phyloP scores from a whole-genome alignment of 805 yeast genomes.

The Wickerhamomyces tratensis region DNA sequence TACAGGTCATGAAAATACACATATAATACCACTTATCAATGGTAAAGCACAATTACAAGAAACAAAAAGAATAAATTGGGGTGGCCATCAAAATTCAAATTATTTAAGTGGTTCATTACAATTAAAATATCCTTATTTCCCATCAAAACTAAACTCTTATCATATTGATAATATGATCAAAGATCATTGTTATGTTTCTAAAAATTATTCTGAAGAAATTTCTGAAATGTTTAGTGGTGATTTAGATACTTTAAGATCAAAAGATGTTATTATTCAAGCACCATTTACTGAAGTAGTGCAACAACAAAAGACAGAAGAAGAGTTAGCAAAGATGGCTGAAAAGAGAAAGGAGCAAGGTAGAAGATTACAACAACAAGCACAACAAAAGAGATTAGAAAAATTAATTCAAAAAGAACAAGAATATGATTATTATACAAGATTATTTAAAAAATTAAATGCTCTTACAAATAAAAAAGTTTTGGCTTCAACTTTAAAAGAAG shows the following conservation, averaged over 20 bases:
- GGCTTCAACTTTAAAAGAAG: constrained; percentile 47
- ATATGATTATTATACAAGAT: constrained; percentile 52
- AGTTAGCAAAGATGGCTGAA: constrained; percentile 64
- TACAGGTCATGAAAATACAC: constrained; percentile 75
- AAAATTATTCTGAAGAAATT: constrained; percentile 58
- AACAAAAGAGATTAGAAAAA: constrained; percentile 72
- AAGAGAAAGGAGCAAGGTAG: constrained; percentile 79
- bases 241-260: constrained; percentile 50
- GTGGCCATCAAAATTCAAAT: constrained; percentile 66
- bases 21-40: constrained; percentile 71
- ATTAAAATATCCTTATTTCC: constrained; percentile 88
- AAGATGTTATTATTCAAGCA: constrained; percentile 76
- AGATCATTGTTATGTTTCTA: constrained; percentile 72
- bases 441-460: constrained; percentile 41
- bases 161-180: constrained; percentile 64
- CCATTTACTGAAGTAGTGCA: constrained; percentile 61
- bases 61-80: constrained; percentile 83
- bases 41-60: constrained; percentile 58
- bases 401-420: constrained; percentile 75
- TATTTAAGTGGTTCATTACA: constrained; percentile 55
- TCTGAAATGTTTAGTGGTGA: constrained; percentile 34
- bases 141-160: constrained; percentile 51
- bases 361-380: constrained; percentile 89
- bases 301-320: constrained; percentile 76
- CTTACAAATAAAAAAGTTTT: constrained; percentile 41